Conservation (phyloP, 768 basidiomycete genomes). For the Pholiota conissans region DNA sequence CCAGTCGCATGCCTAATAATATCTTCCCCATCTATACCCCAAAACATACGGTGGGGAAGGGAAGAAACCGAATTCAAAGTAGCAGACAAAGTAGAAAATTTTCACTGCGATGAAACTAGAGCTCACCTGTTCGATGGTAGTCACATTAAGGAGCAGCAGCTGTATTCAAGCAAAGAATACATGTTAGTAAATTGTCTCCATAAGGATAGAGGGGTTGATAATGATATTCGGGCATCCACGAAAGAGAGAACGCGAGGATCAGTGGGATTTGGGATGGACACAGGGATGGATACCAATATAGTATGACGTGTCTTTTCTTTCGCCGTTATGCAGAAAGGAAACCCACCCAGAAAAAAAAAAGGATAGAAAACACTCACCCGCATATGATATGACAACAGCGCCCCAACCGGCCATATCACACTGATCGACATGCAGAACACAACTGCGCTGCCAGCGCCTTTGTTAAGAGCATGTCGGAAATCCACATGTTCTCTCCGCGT, state of each 20-base stretch:
- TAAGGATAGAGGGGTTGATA: neutral
- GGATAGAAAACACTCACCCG: constrained; percentile 53
- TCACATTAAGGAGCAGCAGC: constrained; percentile 84
- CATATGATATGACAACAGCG: constrained; percentile 81
- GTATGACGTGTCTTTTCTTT: neutral
- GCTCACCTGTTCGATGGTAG: constrained; percentile 93
- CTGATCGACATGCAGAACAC: constrained; percentile 71
- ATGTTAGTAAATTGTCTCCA: constrained; percentile 8
- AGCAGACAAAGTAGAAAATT: neutral
- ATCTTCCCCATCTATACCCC: neutral
- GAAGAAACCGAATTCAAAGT: neutral
- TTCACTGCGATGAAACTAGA: neutral
- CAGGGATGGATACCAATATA: neutral
- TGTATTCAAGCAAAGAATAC: constrained; percentile 24
- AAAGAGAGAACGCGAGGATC: neutral
- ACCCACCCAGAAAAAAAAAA: neutral
- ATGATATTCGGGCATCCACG: neutral
- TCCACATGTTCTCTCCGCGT: constrained; percentile 47
- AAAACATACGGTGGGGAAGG: neutral
- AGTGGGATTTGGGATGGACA: neutral
- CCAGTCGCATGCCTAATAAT: neutral
- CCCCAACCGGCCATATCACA: constrained; percentile 81
- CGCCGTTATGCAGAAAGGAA: neutral
- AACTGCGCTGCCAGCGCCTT: constrained; percentile 77
- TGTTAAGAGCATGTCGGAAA: constrained; percentile 46